Percentiles rank a stretch among this genome's conserved stretches.
Evolutionary conservation across 495 filamentous ascomycete genomes (phyloP).

Genomic region (Emericellopsis terricola): DNA sequence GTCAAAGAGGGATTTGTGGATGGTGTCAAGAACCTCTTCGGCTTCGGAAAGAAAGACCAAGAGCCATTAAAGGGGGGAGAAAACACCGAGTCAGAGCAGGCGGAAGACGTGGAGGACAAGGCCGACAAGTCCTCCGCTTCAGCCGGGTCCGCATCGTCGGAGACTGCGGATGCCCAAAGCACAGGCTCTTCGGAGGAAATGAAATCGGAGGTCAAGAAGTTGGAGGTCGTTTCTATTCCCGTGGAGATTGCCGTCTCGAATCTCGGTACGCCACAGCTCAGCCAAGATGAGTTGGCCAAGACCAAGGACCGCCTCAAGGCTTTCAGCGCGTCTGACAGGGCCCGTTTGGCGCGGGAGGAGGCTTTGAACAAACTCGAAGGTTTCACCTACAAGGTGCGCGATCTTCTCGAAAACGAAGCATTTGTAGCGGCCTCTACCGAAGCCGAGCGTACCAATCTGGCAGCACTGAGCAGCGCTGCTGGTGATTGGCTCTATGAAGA

Average conservation of each 20-base stretch:
- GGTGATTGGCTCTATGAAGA: slow-evolving; percentile 87
- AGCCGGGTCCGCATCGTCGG: slow-evolving; percentile 18
- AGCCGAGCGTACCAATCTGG: slow-evolving; percentile 40
- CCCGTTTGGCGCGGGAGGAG: slow-evolving; percentile 65
- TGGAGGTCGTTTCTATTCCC: slow-evolving; percentile 51
- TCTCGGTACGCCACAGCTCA: slow-evolving; percentile 38
- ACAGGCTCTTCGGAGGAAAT: slow-evolving; percentile 21
- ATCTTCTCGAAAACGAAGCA: slow-evolving; percentile 54
- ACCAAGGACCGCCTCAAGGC: slow-evolving; percentile 57
- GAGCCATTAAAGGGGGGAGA: slow-evolving; percentile 47
- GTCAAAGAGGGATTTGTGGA: slow-evolving; percentile 73
- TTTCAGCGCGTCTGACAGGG: slow-evolving; percentile 68
- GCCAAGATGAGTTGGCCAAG: slow-evolving; percentile 38
- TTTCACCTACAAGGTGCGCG: slow-evolving; percentile 81
- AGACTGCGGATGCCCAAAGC: slow-evolving; percentile 26
- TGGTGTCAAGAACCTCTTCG: slow-evolving; percentile 87
- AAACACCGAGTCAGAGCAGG: slow-evolving; percentile 26
- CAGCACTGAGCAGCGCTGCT: slow-evolving; percentile 42
- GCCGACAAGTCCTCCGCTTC: slow-evolving; percentile 12
- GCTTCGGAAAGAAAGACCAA: slow-evolving; percentile 79
- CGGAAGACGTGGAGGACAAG: slow-evolving; percentile 25
- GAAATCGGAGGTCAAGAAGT: slow-evolving; percentile 32
- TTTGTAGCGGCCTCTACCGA: slow-evolving; percentile 54
- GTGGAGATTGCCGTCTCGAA: slow-evolving; percentile 43
- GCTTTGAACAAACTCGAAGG: slow-evolving; percentile 79